phyloP scores from a whole-genome alignment of 805 yeast species.

The Candida wancherniae region DNA sequence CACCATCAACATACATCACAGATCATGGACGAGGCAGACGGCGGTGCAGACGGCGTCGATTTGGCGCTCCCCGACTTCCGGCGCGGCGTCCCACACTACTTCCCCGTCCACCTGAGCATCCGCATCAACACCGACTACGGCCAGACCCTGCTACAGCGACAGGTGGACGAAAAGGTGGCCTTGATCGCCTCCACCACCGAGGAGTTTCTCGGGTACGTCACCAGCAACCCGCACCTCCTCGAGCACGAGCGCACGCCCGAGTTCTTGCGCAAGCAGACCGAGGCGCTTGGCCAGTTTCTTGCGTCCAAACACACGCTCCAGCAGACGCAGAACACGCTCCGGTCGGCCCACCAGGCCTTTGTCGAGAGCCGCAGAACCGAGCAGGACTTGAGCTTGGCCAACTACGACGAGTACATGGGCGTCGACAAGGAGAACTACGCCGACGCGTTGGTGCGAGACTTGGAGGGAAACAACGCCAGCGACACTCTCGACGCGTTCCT shows the following conservation, averaged over 20 bases:
- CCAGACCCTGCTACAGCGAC: slow-evolving; percentile 6
- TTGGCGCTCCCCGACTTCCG: slow-evolving; percentile 11
- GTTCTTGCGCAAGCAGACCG: slow-evolving; percentile 9
- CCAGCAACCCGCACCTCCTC: slow-evolving; percentile 9
- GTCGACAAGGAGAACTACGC: slow-evolving; percentile 11
- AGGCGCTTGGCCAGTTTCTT: slow-evolving; percentile 8
- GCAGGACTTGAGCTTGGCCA: slow-evolving; percentile 11
- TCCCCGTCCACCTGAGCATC: slow-evolving; percentile 14
- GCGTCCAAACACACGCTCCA: slow-evolving; percentile 10
- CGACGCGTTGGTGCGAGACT: slow-evolving; percentile 7
- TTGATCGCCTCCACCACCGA: slow-evolving; percentile 7
- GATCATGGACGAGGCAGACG: too few species aligned
- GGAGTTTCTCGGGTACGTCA: slow-evolving; percentile 8
- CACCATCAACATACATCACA: too few species aligned
- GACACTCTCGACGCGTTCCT: slow-evolving; percentile 2
- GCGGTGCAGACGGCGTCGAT: background rate
- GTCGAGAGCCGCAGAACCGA: slow-evolving; percentile 10
- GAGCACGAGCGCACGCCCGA: slow-evolving; percentile 3
- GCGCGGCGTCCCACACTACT: slow-evolving; percentile 10
- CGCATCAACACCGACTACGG: slow-evolving; percentile 13
- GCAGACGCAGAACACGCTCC: slow-evolving; percentile 9
- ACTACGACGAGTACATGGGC: slow-evolving; percentile 6
- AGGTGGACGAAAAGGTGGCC: slow-evolving; percentile 12
- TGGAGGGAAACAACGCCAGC: background rate
- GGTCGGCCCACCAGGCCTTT: slow-evolving; percentile 8